Evolutionary conservation across 2,329 filamentous ascomycete species (phyloP).

Genomic region (Gaeumannomyces tritici): DNA sequence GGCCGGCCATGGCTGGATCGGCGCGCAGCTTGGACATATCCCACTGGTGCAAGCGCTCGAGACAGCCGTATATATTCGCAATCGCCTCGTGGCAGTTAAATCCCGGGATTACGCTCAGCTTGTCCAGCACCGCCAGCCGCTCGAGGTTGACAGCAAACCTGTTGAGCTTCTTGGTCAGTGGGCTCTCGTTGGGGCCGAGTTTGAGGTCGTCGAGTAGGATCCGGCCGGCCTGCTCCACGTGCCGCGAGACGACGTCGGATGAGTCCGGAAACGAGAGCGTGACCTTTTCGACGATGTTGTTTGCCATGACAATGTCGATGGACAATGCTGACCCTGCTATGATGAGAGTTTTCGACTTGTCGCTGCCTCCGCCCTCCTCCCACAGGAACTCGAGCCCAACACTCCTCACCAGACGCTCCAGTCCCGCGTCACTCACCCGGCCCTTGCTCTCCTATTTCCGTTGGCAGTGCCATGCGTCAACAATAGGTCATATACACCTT

Average conservation of each 20-base stretch:
- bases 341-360: slow-evolving; percentile 45
- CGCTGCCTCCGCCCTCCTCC: slow-evolving; percentile 40
- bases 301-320: slow-evolving; percentile 51
- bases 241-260: slow-evolving; percentile 46
- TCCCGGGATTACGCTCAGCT: slow-evolving; percentile 56
- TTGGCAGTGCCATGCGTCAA: slow-evolving; percentile 11
- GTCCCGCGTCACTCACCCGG: slow-evolving; percentile 61
- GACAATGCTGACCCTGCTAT: slow-evolving; percentile 53
- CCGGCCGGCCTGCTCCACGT: slow-evolving; percentile 50
- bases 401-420: slow-evolving; percentile 60
- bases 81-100: slow-evolving; percentile 73
- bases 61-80: slow-evolving; percentile 60
- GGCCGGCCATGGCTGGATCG: slow-evolving; percentile 32
- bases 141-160: slow-evolving; percentile 64
- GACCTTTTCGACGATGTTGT: slow-evolving; percentile 53
- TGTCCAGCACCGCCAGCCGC: slow-evolving; percentile 59
- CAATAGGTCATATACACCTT: slow-evolving; percentile 14
- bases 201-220: slow-evolving; percentile 59
- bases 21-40: slow-evolving; percentile 51
- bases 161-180: slow-evolving; percentile 61
- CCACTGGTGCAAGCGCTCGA: slow-evolving; percentile 61
- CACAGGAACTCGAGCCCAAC: slow-evolving; percentile 57
- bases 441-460: slow-evolving; percentile 35
- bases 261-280: slow-evolving; percentile 54
- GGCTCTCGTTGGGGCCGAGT: slow-evolving; percentile 47